Base-by-base conservation (phyloP, 2,329 filamentous ascomycete genomes). In the Aspergillus tanneri region DNA sequence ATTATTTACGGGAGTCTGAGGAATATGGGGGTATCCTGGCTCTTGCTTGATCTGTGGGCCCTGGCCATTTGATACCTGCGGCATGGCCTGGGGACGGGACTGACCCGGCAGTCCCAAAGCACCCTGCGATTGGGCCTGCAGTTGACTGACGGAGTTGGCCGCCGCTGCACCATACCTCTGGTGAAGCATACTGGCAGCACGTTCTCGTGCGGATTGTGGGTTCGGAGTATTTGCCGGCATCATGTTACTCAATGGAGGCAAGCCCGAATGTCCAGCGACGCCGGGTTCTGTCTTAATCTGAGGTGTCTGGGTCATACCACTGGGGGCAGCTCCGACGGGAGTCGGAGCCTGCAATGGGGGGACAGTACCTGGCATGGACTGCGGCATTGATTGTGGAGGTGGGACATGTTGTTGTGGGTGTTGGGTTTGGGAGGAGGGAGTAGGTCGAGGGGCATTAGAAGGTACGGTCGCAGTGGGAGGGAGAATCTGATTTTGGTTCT, bases 271-370 rank as follows among this genome's bases (percentile, higher is more conserved):
- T 14, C 65, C 62, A 41, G 76, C 74, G 21, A 72, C 56, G 9
- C 71, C 71, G 23, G 76, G 68, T 56, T 85, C 81, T 6, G 71
- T 66, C 67, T 84, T 84, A 62, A 82, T 73, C 14, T 72, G 73
- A 36, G 65, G 67, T 16, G 65, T 59, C 36, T 64, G 61, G 16
- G 59, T 60, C 63, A 68, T 61, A 40, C 61, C 53, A 49, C 59
- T 59, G 35, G 57, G 50, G 12, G 49, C 43, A 32, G 48, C 46
- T 19, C 52, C 54, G n/a, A 56, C 47, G 10, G 55, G 46, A 19
- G 51, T 43, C 10, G 60, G 54, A 14, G 59, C 50, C 14, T 61
- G 59, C 37, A 62, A 49, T 3, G 63, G 56, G n/a, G 63, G 55
- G 14, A 52, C 55, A 37, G 53, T 60, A 28, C 52, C 57, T 38